Base-by-base conservation (phyloP, 495 filamentous ascomycete genomes). In the Aspergillus carlsbadensis region DNA sequence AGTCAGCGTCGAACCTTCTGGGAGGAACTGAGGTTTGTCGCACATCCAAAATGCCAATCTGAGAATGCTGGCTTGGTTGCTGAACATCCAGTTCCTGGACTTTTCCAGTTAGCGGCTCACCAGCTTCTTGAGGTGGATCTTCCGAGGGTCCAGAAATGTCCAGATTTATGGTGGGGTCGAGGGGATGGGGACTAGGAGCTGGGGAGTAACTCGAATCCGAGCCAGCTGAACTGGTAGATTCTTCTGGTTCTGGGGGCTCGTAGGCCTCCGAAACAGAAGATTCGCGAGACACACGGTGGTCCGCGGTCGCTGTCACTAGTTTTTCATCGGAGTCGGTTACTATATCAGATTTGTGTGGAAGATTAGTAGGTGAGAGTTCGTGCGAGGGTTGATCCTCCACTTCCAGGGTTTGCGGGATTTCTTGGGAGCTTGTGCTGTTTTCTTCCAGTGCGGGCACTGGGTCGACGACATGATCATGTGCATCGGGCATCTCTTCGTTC, bases 221-320 rank as follows among this genome's bases (percentile, higher is more conserved):
- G 35, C 63, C 62, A 46, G 62, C 57, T 26, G 65, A 62, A n/a
- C 69, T 72, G 44, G 61, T 57, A 18, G 61, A 56, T 21, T 65
- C 50, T 18, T 70, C 69, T 14, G 78, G 72, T 65, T 85, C 84
- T 20, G 82, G 82, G 24, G 84, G 83, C 57, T 86, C 84, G 61
- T 86, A 86, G 17, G 67, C 77, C 51, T 86, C 78, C 17, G 76
- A 80, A 22, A 63, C 64, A 13, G 69, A 70, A n/a, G 65, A 65
- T 56, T 73, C 69, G 39, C 60, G 63, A 36, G 57, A 61, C 18
- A 34, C 62, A n/a, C 42, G 58, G 15, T 55, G 58, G n/a, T 56
- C 61, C 31, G 44, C 50, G 13, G 49, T 26, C 56, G 43, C 51
- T 42, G 56, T 15, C 34, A 35, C 29, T 17, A 34, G 22, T 15